Evolutionary conservation across 2,329 filamentous ascomycete genomes (phyloP), one percentile per base, ranked within the genome.

Genomic region (Paracoccidioides lutzii): DNA sequence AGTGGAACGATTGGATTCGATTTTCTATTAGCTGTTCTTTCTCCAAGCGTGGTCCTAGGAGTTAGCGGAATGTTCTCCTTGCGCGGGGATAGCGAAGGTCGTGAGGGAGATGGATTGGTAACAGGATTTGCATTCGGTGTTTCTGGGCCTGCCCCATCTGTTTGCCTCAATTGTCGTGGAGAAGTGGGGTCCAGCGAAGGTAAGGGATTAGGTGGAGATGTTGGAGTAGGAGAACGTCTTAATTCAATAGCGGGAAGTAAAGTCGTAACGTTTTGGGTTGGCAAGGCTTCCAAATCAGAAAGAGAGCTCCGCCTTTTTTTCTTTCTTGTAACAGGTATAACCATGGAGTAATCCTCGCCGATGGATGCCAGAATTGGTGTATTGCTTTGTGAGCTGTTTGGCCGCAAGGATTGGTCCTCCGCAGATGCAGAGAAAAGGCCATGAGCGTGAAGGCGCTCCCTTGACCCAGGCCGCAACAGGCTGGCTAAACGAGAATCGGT

Each of bases 291-390:
- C 50, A 97, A 77, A 68, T 97, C 91, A 4, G 90, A 95, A 44
- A 97, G 74, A 32, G 90, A 96, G 72, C 90, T 96, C 67, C 91
- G 84, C 55, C 91, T 81, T 75, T 95, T 96, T 73, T 84, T 90
- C 67, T 80, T 83, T n/a, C 69, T 69, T 60, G 67, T 75, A 56
- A 46, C 62, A 32, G 68, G 67, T 61, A 74, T 78, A 0, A 78
- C 76, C 14, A 69, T 71, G 65, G 60, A 63, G 60, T 66, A 75
- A 72, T 68, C 75, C 74, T 73, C 75, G 62, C 72, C 77, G 64
- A 77, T 83, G 5, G 78, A 78, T 22, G 73, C 74, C 38, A 81
- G 66, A 9, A 69, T 68, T 44, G 69, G 63, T 3, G 69, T 59
- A 57, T 77, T 77, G 60, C 76, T 75, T 46, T 80, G 73, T 15